phyloP scores from a whole-genome alignment of 2,329 filamentous ascomycete species.

The Blastomyces percursus region DNA sequence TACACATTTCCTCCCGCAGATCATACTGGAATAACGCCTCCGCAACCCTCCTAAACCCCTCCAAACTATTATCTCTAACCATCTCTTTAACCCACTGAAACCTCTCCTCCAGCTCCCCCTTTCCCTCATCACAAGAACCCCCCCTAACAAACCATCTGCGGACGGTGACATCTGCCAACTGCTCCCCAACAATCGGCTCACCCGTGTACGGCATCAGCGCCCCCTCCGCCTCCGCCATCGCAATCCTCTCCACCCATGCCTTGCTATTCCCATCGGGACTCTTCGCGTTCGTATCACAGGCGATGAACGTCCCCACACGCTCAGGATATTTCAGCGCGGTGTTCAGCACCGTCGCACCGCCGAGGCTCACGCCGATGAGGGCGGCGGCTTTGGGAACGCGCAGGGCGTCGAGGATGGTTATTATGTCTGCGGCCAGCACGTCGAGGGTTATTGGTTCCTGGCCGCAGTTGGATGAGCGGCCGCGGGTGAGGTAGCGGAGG shows the following conservation, averaged over 20 bases:
- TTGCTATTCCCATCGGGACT: constrained; percentile 63
- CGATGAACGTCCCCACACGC: constrained; percentile 51
- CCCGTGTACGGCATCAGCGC: constrained; percentile 22
- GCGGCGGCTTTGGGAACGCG: constrained; percentile 55
- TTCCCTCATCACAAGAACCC: constrained; percentile 42
- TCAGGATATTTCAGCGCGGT: constrained; percentile 56
- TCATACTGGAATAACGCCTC: constrained; percentile 48
- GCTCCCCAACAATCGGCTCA: constrained; percentile 48
- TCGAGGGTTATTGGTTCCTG: constrained; percentile 36
- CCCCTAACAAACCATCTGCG: constrained; percentile 60
- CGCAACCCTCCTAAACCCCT: constrained; percentile 70
- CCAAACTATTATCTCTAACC: constrained; percentile 57
- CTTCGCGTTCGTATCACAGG: constrained; percentile 68
- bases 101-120: constrained; percentile 35
- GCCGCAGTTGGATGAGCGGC: constrained; percentile 42
- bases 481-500: constrained; percentile 66
- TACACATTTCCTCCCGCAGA: constrained; percentile 35
- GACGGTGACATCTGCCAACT: constrained; percentile 60
- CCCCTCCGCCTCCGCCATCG: constrained; percentile 49
- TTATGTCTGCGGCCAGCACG: constrained; percentile 35
- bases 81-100: constrained; percentile 54
- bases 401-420: constrained; percentile 57
- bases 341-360: constrained; percentile 66
- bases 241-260: constrained; percentile 69
- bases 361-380: constrained; percentile 68